A percentile compares a stretch with the other conserved stretches of the same genome.
phyloP scores from a whole-genome alignment of 2,329 filamentous ascomycete genomes.

The Gaeumannomyces sp. region DNA sequence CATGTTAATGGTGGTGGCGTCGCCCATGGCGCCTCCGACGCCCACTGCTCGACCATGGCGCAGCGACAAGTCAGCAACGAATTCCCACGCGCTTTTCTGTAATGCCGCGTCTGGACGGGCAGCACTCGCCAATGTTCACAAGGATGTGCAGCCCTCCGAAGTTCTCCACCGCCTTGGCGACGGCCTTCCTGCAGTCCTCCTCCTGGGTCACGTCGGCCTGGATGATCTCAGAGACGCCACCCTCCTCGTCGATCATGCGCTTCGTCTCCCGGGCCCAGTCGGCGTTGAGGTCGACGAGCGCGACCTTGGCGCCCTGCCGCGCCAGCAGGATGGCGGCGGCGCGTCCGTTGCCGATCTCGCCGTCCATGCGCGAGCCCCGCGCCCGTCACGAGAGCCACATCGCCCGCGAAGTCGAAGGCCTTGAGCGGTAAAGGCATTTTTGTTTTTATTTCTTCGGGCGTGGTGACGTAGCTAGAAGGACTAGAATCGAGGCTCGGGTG shows the following conservation, averaged over 20 bases:
- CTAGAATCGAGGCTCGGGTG: no score
- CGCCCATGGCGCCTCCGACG: no score
- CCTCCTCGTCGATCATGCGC: slow-evolving; percentile 23
- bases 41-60: no score
- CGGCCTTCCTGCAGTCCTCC: slow-evolving; percentile 18
- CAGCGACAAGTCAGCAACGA: no score
- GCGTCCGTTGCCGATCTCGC: slow-evolving; percentile 24
- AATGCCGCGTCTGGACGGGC: no score
- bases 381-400: slow-evolving; percentile 27
- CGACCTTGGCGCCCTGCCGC: slow-evolving; percentile 21
- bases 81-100: no score
- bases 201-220: slow-evolving; percentile 21
- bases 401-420: slow-evolving; percentile 22
- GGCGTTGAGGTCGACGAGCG: slow-evolving; percentile 20
- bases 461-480: no score
- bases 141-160: slow-evolving; percentile 23
- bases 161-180: slow-evolving; percentile 18
- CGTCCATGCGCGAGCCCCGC: slow-evolving; percentile 23
- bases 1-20: no score
- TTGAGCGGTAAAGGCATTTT: slow-evolving; percentile 13
- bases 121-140: slow-evolving; percentile 18
- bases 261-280: slow-evolving; percentile 23
- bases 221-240: slow-evolving; percentile 20
- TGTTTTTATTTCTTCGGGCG: no score
- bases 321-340: slow-evolving; percentile 24